Percentiles rank a stretch among this genome's conserved stretches.
Conservation (phyloP, 2,329 filamentous ascomycete genomes). For the Neofusicoccum sp. region DNA sequence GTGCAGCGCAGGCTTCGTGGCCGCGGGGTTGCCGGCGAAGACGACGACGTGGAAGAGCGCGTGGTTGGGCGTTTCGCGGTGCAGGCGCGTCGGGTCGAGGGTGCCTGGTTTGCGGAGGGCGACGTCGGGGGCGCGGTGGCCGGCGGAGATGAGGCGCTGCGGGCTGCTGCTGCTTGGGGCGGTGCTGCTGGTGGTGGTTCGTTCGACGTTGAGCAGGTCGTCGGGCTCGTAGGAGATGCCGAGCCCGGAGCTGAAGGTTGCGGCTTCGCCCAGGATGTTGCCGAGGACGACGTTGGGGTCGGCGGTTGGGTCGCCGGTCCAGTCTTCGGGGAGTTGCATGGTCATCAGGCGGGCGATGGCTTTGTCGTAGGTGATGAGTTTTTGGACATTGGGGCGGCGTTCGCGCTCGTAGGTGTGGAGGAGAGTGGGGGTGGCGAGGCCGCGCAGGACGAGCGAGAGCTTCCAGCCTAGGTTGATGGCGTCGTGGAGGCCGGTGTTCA, state of each 20-base stretch:
- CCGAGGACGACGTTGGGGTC: constrained; percentile 34
- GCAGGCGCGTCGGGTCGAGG: constrained; percentile 47
- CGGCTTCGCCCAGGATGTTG: constrained; percentile 32
- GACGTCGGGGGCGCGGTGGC: constrained; percentile 52
- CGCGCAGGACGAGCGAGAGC: constrained; percentile 50
- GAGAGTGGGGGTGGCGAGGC: constrained; percentile 41
- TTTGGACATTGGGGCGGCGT: constrained; percentile 50
- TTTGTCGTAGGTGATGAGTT: constrained; percentile 43
- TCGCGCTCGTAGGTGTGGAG: constrained; percentile 54
- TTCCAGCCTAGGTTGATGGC: constrained; percentile 61
- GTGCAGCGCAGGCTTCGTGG: constrained; percentile 23
- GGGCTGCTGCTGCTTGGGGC: too few relatives aligned
- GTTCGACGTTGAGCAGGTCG: constrained; percentile 36
- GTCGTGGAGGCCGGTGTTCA: constrained; percentile 61
- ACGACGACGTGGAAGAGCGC: constrained; percentile 48
- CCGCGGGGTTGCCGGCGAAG: constrained; percentile 41
- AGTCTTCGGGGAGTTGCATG: constrained; percentile 38
- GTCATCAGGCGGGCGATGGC: constrained; percentile 39
- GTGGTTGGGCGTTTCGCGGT: constrained; percentile 48
- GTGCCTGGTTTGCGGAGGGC: constrained; percentile 50
- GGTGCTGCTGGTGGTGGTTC: neutral
- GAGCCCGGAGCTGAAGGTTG: constrained; percentile 36
- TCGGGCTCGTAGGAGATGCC: constrained; percentile 39
- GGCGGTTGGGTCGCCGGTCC: constrained; percentile 33
- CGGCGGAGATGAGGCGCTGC: constrained; percentile 31